Base-by-base conservation (phyloP, 768 basidiomycete genomes). In the Rhodotorula graminis region DNA sequence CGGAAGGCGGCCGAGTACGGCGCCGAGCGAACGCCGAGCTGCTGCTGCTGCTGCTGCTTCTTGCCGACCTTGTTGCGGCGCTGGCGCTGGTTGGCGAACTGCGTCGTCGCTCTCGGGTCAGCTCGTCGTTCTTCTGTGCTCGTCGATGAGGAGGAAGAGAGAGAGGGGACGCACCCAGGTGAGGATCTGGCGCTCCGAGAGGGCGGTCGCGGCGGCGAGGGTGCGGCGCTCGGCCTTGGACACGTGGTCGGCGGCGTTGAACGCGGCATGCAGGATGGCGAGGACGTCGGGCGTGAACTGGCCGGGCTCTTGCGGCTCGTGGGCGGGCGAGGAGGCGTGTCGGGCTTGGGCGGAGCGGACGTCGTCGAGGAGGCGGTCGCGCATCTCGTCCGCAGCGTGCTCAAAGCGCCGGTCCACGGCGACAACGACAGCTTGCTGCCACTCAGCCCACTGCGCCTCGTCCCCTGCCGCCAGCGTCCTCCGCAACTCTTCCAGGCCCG, bases 1-100 rank as follows among this genome's bases (percentile, higher is more conserved):
- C 18, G 61, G 50, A 40, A 52, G 27, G 59, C 18, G 29, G 12
- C 2, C 44, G 44, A 46, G 50, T 72, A 72, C n/a, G 71, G 71
- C 33, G 57, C 42, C 3, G 61, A 61, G 46, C 65, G 40, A n/a
- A 29, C 27, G 37, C 37, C 37, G 37, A 37, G 37, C 5, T 37
- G 37, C 37, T 37, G 37, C 37, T 37, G 37, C 5, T 37, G 37
- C 37, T 37, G 37, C 37, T 37, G 37, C 37, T 37, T 37, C 44
- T 46, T 46, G 44, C 44, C 44, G 44, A 46, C 44, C 49, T 62
- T 62, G 42, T n/a, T 14, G 15, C 59, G 37, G 19, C 67, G 71
- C 59, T 72, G 66, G 31, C 71, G 66, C 27, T 60, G 58, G 53
- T 68, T 72, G 18, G 71, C 71, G 29, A 72, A 72, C 71, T 72